Conservation (phyloP, 306 rosid genomes). For the Castanea mollissima region DNA sequence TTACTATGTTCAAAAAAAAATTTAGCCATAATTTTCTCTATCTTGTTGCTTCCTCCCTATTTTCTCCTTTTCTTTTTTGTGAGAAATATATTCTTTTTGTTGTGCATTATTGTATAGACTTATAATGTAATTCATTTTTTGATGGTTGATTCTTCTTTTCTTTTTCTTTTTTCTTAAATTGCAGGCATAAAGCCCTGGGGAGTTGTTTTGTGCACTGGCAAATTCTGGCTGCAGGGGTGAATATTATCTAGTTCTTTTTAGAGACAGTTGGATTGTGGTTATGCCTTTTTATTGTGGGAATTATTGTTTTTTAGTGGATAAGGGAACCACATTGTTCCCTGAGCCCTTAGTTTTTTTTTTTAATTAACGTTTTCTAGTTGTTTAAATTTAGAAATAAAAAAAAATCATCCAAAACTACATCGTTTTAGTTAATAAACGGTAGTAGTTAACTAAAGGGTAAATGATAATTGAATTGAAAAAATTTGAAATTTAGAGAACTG, state of each 20-base stretch:
- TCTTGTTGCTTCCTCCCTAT: background rate
- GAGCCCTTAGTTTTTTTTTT: no score
- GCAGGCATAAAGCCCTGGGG: slow-evolving; percentile 57
- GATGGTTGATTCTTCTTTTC: background rate
- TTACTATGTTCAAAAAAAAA: background rate
- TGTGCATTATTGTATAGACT: background rate
- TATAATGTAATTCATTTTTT: background rate
- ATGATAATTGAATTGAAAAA: no score
- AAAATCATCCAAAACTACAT: no score
- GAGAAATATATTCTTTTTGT: background rate
- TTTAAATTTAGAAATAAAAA: no score
- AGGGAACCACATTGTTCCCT: no score
- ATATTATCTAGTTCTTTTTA: slow-evolving; percentile 69
- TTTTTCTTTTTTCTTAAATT: background rate
- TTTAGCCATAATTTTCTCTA: background rate
- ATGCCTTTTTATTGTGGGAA: slow-evolving; percentile 19
- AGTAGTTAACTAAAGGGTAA: no score
- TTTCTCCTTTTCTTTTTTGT: background rate
- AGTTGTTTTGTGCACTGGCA: slow-evolving; percentile 46
- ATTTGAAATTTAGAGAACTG: no score
- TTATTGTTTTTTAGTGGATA: no score
- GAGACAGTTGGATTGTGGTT: slow-evolving; percentile 47
- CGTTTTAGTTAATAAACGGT: no score
- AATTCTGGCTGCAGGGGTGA: slow-evolving; percentile 93
- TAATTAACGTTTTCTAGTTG: no score